Conservation (phyloP, 1,139 yeast genomes). For the Meyerozyma athensensis region DNA sequence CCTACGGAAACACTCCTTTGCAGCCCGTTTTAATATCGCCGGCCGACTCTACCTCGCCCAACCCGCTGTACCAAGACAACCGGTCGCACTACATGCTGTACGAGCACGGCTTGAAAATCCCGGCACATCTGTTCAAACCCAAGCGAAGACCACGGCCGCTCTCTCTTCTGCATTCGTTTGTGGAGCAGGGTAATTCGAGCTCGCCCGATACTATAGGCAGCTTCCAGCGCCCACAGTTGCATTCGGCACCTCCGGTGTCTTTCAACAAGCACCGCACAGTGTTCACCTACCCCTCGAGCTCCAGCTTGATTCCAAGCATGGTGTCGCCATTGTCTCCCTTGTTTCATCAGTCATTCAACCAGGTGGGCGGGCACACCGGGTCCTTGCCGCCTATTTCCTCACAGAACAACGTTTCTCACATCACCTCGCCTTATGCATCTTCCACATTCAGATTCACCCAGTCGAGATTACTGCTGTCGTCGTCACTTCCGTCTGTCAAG, state of each 20-base stretch:
- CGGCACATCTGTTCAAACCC: slow-evolving; percentile 31
- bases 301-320: slow-evolving; percentile 29
- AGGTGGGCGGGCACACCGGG: slow-evolving; percentile 9
- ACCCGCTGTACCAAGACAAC: slow-evolving; percentile 10
- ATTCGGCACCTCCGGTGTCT: slow-evolving; percentile 11
- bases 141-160: slow-evolving; percentile 42
- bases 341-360: slow-evolving; percentile 36
- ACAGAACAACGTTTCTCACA: background rate
- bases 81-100: slow-evolving; percentile 1
- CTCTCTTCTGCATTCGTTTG: slow-evolving; percentile 32
- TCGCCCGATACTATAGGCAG: background rate
- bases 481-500: slow-evolving; percentile 1
- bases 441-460: slow-evolving; percentile 1
- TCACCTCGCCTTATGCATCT: slow-evolving; percentile 8
- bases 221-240: slow-evolving; percentile 9
- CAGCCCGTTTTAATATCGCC: slow-evolving; percentile 16
- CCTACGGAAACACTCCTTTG: slow-evolving; percentile 9
- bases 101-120: slow-evolving; percentile 18
- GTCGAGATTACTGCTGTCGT: background rate
- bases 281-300: background rate
- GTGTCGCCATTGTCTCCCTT: slow-evolving; percentile 41
- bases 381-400: background rate
- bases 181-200: background rate
- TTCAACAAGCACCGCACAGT: slow-evolving; percentile 7
- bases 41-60: slow-evolving; percentile 17